A percentile compares a stretch with the other conserved stretches of the same genome.
phyloP scores from a whole-genome alignment of 2,329 filamentous ascomycete species.

The Chaetothyriales sp. region DNA sequence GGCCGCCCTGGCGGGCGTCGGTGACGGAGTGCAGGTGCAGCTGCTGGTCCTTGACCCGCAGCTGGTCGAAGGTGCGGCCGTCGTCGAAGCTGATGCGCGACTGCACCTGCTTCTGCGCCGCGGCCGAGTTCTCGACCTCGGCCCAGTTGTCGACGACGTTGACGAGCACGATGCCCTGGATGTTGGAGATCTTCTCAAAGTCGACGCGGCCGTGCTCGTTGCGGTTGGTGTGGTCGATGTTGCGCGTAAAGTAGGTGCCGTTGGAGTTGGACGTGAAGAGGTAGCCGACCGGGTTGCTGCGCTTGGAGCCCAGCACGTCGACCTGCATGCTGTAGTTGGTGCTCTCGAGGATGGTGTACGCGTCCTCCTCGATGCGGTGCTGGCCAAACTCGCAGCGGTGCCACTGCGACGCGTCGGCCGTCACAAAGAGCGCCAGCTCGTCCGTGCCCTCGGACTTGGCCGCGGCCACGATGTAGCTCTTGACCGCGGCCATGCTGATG shows the following conservation, averaged over 20 bases:
- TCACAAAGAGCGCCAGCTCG: constrained; percentile 85
- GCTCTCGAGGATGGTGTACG: constrained; percentile 87
- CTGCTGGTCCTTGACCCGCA: constrained; percentile 53
- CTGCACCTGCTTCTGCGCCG: constrained; percentile 51
- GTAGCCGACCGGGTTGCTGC: constrained; percentile 62
- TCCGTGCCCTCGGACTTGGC: constrained; percentile 65
- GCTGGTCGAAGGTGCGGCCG: constrained; percentile 64
- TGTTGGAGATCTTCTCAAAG: constrained; percentile 83
- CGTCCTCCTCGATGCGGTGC: constrained; percentile 69
- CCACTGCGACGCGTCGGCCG: constrained; percentile 71
- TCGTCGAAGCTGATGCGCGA: constrained; percentile 91
- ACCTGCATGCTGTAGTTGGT: constrained; percentile 97
- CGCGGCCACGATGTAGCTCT: constrained; percentile 75
- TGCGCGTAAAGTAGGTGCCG: constrained; percentile 87
- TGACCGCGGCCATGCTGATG: constrained; percentile 68
- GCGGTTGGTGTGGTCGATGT: constrained; percentile 84
- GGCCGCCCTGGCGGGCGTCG: constrained; percentile 64
- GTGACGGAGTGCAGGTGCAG: constrained; percentile 91
- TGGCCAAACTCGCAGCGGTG: constrained; percentile 81
- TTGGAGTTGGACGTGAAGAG: constrained; percentile 96
- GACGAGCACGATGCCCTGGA: constrained; percentile 83
- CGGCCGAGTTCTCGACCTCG: constrained; percentile 45
- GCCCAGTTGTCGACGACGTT: constrained; percentile 82
- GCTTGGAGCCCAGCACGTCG: constrained; percentile 64
- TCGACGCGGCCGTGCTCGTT: constrained; percentile 65